Evolutionary conservation across 2,329 filamentous ascomycete species (phyloP).

Genomic region (Purpureocillium lavendulum): DNA sequence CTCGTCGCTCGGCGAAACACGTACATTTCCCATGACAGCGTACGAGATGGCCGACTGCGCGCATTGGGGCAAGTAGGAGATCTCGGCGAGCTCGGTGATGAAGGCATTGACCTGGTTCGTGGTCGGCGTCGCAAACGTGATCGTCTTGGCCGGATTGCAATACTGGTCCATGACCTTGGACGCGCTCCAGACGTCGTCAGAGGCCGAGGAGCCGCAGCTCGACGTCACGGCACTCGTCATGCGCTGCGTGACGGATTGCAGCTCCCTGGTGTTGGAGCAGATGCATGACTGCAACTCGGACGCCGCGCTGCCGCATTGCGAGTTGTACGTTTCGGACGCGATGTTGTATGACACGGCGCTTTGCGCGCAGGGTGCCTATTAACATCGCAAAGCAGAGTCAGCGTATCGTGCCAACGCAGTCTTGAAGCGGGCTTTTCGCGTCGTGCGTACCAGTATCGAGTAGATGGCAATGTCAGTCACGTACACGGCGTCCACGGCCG

Average conservation of each 20-base stretch:
- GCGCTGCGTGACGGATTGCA: slow-evolving; percentile 24
- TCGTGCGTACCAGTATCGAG: slow-evolving; percentile 25
- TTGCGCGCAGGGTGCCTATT: slow-evolving; percentile 41
- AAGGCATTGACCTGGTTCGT: slow-evolving; percentile 33
- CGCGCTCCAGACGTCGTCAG: slow-evolving; percentile 39
- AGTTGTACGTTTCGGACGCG: slow-evolving; percentile 29
- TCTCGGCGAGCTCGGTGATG: slow-evolving; percentile 39
- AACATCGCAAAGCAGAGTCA: neutral
- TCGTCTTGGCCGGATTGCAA: slow-evolving; percentile 32
- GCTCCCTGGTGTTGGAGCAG: slow-evolving; percentile 39
- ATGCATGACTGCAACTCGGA: slow-evolving; percentile 41
- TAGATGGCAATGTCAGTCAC: slow-evolving; percentile 36
- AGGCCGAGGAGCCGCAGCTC: slow-evolving; percentile 37
- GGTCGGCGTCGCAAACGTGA: slow-evolving; percentile 33
- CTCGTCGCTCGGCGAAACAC: too few species aligned
- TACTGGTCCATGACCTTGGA: slow-evolving; percentile 36
- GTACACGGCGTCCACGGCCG: slow-evolving; percentile 24
- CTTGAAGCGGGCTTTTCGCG: slow-evolving; percentile 2
- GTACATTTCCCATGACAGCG: slow-evolving; percentile 21
- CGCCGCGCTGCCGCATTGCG: slow-evolving; percentile 31
- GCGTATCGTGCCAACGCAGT: too few species aligned
- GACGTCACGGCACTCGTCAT: slow-evolving; percentile 31
- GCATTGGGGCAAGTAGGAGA: slow-evolving; percentile 30
- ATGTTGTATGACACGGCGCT: slow-evolving; percentile 36
- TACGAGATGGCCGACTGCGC: slow-evolving; percentile 19